Conservation (phyloP, 176 grass and related monocot species). For the Ensete glaucum region DNA sequence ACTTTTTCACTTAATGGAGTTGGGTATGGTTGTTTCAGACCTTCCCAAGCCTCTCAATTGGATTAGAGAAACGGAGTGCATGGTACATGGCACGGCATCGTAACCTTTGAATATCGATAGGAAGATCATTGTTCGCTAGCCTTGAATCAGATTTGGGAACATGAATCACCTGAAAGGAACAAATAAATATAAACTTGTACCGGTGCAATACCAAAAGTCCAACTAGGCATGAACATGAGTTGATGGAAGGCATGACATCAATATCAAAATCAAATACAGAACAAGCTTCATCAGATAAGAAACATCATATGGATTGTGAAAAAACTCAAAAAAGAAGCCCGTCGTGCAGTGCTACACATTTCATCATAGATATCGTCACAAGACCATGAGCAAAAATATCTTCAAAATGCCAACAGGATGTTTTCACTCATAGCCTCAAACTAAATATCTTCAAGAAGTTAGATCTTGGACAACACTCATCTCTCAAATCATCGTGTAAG, state of each 20-base stretch:
- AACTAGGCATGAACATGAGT: background rate
- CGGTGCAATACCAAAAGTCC: background rate
- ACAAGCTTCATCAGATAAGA: background rate
- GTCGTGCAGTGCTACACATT: too few species aligned
- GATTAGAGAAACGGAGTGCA: constrained; percentile 59
- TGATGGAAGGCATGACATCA: background rate
- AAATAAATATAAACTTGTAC: constrained; percentile 7
- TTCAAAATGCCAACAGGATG: background rate
- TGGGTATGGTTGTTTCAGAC: constrained; percentile 32
- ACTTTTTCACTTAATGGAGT: constrained; percentile 19
- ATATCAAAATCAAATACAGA: background rate
- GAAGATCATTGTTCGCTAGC: constrained; percentile 84
- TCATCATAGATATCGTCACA: too few species aligned
- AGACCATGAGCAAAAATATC: background rate
- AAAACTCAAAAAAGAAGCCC: too few species aligned
- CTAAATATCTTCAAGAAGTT: too few species aligned
- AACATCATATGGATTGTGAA: too few species aligned
- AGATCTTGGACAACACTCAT: too few species aligned
- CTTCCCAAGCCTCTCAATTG: constrained; percentile 85
- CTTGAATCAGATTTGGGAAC: constrained; percentile 83
- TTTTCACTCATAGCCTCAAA: background rate
- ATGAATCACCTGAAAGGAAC: constrained; percentile 68
- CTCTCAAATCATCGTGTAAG: too few species aligned
- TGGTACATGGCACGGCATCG: constrained; percentile 84
- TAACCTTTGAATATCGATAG: constrained; percentile 88